A percentile compares a stretch with the other conserved stretches of the same genome.
Conservation (phyloP, 176 grass and related monocot genomes). For the Avena sativa region DNA sequence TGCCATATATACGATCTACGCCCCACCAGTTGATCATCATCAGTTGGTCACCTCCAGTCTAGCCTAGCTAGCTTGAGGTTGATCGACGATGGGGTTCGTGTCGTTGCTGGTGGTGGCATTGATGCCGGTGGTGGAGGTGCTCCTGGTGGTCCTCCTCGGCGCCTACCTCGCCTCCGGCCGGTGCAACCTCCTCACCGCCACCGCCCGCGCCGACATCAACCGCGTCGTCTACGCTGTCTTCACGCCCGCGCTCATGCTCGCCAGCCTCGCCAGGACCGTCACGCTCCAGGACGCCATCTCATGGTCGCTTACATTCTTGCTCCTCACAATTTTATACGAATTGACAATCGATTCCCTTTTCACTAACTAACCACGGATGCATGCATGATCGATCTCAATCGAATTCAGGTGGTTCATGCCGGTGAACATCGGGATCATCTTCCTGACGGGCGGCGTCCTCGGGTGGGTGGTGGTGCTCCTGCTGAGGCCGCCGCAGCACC, state of each 20-base stretch:
- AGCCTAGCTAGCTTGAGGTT: neutral
- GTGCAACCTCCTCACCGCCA: slow-evolving; percentile 41
- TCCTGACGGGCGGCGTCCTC: slow-evolving; percentile 61
- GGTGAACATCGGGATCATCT: slow-evolving; percentile 67
- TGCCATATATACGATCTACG: neutral
- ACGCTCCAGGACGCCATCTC: slow-evolving; percentile 62
- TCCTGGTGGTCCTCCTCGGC: slow-evolving; percentile 59
- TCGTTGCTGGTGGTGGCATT: slow-evolving; percentile 60
- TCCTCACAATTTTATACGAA: neutral
- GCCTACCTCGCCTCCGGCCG: slow-evolving; percentile 57
- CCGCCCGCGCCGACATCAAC: slow-evolving; percentile 66
- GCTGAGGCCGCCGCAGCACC: slow-evolving; percentile 60
- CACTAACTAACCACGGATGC: neutral
- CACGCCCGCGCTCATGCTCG: slow-evolving; percentile 75
- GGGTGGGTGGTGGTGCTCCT: slow-evolving; percentile 63
- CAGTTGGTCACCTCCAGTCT: neutral
- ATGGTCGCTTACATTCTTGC: neutral
- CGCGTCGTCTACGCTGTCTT: slow-evolving; percentile 77
- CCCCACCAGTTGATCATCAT: neutral
- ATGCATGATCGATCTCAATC: neutral
- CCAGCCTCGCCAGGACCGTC: slow-evolving; percentile 65
- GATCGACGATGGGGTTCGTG: slow-evolving; percentile 52
- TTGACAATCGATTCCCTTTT: neutral
- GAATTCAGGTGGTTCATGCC: slow-evolving; percentile 79
- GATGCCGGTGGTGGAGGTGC: slow-evolving; percentile 59